Base-by-base conservation (phyloP, 805 yeast genomes). In the Pichia sporocuriosa region DNA sequence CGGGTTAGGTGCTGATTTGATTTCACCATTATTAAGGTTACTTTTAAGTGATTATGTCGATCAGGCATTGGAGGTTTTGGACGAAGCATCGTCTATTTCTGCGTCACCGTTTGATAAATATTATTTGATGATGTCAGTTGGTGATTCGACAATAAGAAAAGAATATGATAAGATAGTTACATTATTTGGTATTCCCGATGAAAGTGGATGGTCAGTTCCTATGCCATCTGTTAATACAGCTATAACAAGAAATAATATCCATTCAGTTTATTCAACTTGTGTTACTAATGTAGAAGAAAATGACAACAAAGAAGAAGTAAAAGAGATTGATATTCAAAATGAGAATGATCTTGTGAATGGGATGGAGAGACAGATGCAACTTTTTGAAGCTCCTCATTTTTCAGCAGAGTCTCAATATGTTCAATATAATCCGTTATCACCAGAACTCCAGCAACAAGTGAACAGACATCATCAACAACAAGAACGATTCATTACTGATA, bases 121-220 rank as follows among this genome's bases (percentile, higher is more conserved):
- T 56, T 89, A 90, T 16, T 69, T 93, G 52, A 72, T 97, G 58
- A 85, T 93, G 80, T 83, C 95, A 51, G 73, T 90, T 56, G 97
- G 97, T 10, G 87, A 84, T 50, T 68, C 80, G 12, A 75, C 85
- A 8, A 69, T 84, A 51, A 77, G 83, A 52, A 84, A 82, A 48
- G 94, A 85, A 49, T 84, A 82, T 56, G 96, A 84, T 50, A 80
- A 77, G 51, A 81, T 93, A 3, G 88, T 93, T 0, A 87, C 97
- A 0, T 66, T 93, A 42, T 94, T 88, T 66, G 98, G 98, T 13
- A 80, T 90, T 20, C 97, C 98, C 0, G 90, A 84, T 47, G 95
- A 85, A 11, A 79, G 83, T 54, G 99, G 99, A 1, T 93, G 99
- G 99, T 81, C 96, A 0, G 79, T 94, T 37, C 95, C 97, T 2